Evolutionary conservation across 1,139 yeast genomes (phyloP).

Genomic region (Saccharomyces hybrid): DNA sequence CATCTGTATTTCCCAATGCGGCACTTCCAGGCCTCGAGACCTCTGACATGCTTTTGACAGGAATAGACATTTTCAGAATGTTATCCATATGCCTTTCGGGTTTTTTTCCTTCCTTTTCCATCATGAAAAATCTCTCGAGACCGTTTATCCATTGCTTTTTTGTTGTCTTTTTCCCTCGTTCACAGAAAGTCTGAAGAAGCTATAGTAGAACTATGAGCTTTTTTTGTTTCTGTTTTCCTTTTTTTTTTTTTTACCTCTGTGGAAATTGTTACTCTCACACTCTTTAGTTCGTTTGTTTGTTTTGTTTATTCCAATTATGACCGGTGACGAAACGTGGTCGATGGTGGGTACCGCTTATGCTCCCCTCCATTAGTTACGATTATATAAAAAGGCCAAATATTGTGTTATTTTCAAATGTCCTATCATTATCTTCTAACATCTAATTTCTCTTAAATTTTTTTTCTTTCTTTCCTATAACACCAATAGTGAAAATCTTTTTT

Average conservation of each 20-base stretch:
- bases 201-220: background rate
- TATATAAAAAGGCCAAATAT: background rate
- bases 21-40: background rate
- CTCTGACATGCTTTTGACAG: background rate
- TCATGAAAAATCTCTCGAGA: background rate
- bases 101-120: background rate
- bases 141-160: background rate
- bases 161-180: slow-evolving; percentile 1
- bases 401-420: background rate
- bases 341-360: background rate
- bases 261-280: background rate
- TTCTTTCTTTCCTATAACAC: background rate
- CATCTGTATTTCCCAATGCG: background rate
- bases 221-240: background rate
- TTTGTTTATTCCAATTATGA: background rate
- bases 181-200: background rate
- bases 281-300: background rate
- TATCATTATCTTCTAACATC: background rate
- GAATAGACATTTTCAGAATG: background rate
- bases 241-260: background rate
- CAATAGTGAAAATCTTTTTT: slow-evolving; percentile 1
- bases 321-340: background rate
- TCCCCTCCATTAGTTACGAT: background rate
- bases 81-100: background rate
- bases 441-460: background rate